phyloP scores from a whole-genome alignment of 2,329 filamentous ascomycete genomes.

The Alternaria gansuensis region DNA sequence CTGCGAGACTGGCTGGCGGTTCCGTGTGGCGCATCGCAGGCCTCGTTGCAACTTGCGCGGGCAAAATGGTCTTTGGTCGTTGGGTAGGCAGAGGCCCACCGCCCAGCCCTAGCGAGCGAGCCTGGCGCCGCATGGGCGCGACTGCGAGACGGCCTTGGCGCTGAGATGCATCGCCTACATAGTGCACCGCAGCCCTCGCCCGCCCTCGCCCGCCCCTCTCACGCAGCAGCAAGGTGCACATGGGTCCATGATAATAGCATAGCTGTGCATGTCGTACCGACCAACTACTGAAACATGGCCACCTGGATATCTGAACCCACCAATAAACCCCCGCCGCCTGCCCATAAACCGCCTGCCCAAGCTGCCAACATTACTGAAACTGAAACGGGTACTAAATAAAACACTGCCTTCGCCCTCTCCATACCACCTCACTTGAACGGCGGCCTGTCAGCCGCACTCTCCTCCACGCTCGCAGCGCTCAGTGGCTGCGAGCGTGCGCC shows the following conservation, averaged over 20 bases:
- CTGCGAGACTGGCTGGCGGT: constrained; percentile 20
- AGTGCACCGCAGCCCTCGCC: constrained; percentile 10
- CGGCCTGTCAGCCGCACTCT: constrained; percentile 43
- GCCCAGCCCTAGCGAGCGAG: constrained; percentile 15
- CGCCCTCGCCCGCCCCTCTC: not conserved
- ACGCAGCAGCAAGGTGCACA: not conserved
- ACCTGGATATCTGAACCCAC: constrained; percentile 41
- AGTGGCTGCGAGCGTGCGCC: constrained; percentile 53
- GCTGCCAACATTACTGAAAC: constrained; percentile 7
- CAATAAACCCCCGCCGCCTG: constrained; percentile 19
- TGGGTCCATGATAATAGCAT: constrained; percentile 1
- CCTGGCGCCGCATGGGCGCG: constrained; percentile 4
- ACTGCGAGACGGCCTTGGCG: constrained; percentile 12
- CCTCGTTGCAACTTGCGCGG: constrained; percentile 16
- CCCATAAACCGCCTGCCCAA: constrained; percentile 4
- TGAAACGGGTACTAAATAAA: not conserved
- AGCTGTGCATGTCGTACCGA: not conserved
- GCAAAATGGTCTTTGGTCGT: constrained; percentile 14
- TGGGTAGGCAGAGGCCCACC: constrained; percentile 20
- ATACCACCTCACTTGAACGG: constrained; percentile 39
- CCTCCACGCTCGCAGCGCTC: constrained; percentile 52
- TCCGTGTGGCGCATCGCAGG: constrained; percentile 37
- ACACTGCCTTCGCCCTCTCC: too few species aligned
- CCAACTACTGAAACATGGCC: constrained; percentile 21
- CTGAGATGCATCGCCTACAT: constrained; percentile 3